phyloP scores from a whole-genome alignment of 2,329 filamentous ascomycete genomes.

The Akanthomyces lecanii region DNA sequence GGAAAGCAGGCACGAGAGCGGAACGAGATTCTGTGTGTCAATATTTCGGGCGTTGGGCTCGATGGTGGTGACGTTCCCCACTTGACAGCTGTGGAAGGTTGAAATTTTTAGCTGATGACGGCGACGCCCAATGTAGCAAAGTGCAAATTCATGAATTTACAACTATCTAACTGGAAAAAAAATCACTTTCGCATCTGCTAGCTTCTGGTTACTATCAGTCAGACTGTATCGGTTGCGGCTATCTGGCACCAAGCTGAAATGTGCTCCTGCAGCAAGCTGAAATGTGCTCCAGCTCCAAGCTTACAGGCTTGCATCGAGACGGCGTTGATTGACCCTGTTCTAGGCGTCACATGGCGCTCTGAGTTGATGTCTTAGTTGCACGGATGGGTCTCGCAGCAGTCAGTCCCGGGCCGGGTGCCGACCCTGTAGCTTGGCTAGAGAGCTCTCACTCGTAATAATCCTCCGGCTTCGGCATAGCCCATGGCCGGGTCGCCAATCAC shows the following conservation, averaged over 20 bases:
- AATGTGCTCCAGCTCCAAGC: background rate
- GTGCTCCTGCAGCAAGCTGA: background rate
- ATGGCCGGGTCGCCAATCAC: background rate
- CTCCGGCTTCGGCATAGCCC: too few relatives aligned
- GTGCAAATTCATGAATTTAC: background rate
- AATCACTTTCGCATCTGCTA: too few relatives aligned
- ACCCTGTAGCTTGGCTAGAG: too few relatives aligned
- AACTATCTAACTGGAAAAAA: background rate
- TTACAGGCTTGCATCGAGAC: background rate
- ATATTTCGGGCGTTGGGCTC: background rate
- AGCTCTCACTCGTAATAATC: background rate
- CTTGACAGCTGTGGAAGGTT: background rate
- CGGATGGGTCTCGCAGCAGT: background rate
- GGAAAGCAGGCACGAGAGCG: slow-evolving; percentile 5
- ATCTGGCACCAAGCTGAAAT: background rate
- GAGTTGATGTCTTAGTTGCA: background rate
- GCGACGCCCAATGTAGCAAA: background rate
- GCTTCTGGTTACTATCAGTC: background rate
- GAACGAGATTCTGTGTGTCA: background rate
- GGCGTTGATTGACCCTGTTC: background rate
- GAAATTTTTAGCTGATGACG: background rate
- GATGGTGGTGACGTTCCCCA: slow-evolving; percentile 1
- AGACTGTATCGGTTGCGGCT: too few relatives aligned
- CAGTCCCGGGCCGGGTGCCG: background rate
- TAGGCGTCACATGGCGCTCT: background rate